Evolutionary conservation across 495 filamentous ascomycete genomes (phyloP).

Genomic region (Entonaema liquescens): DNA sequence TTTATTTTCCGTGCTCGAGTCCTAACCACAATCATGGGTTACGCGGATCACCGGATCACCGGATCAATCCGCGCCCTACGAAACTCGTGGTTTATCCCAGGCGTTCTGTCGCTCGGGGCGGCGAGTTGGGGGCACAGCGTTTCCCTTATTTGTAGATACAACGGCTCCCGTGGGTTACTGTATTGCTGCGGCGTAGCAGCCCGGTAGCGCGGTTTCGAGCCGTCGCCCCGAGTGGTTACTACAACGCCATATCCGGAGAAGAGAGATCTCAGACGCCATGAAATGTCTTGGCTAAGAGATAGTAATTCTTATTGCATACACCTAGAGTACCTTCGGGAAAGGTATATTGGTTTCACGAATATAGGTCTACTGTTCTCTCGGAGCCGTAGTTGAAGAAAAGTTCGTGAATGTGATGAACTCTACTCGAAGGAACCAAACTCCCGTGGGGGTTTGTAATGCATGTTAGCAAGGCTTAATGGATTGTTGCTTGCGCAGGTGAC

Average conservation of each 20-base stretch:
- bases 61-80: neutral
- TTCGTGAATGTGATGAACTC: neutral
- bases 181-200: constrained; percentile 1
- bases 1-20: neutral
- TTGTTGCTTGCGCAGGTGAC: neutral
- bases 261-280: neutral
- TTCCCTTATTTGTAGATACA: neutral
- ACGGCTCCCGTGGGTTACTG: neutral
- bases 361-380: neutral
- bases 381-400: neutral
- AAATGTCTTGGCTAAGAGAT: neutral
- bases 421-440: neutral
- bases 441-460: neutral
- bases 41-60: constrained; percentile 5
- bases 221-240: neutral
- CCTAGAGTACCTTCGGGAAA: neutral
- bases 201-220: constrained; percentile 4
- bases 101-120: neutral
- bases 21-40: neutral
- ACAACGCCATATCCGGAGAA: neutral
- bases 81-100: neutral
- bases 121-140: neutral
- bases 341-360: neutral
- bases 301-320: neutral
- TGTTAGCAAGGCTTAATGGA: neutral